These are phyloP conservation scores for Eucalyptus tenuipes DNA, from an alignment of 345 rosid genomes.

Conservation along the genomic window DNA sequence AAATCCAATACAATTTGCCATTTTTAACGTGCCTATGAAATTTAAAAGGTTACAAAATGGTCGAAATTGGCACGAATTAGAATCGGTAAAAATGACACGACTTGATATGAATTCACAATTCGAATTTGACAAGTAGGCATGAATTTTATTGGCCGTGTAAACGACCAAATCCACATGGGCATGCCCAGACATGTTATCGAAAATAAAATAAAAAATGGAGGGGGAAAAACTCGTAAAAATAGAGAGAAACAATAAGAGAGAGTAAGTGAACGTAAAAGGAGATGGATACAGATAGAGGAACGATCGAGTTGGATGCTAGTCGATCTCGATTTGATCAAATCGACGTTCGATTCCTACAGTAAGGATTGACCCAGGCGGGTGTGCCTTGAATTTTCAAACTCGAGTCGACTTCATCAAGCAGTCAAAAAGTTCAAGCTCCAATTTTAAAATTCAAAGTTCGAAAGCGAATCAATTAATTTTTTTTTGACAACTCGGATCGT, in stretches of 20 bases:
- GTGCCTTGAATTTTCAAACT: background rate
- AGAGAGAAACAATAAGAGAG: too few species aligned
- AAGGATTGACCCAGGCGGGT: background rate
- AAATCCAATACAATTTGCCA: background rate
- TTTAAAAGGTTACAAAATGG: background rate
- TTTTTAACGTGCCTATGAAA: too few species aligned
- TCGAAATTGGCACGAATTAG: background rate
- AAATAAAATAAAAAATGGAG: background rate
- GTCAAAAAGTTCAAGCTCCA: background rate
- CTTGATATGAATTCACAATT: background rate
- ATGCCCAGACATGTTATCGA: background rate
- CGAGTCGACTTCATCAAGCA: background rate
- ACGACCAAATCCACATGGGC: background rate
- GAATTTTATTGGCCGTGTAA: background rate
- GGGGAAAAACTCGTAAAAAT: fast-evolving
- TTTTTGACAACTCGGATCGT: fast-evolving
- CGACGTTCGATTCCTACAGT: background rate
- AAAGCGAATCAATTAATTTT: background rate
- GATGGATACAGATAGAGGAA: background rate
- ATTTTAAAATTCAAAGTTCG: background rate
- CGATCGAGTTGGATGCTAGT: background rate
- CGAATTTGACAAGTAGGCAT: background rate
- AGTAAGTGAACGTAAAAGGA: too few species aligned
- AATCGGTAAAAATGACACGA: background rate
- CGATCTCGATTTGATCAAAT: background rate